Conservation (phyloP, 495 filamentous ascomycete genomes). For the Xylaria curta region DNA sequence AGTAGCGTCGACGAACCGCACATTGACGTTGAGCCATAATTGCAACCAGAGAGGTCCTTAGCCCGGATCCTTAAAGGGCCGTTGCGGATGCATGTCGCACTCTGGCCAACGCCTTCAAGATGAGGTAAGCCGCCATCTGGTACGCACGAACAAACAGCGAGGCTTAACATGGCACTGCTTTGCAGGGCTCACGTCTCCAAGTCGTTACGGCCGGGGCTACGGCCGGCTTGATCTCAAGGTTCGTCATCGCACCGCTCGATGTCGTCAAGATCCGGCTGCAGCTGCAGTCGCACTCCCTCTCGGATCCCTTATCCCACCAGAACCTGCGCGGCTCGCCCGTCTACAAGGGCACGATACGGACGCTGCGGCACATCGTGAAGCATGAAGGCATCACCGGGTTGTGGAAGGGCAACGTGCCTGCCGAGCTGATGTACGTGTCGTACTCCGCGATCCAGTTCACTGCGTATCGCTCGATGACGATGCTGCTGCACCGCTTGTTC, state of each 20-base stretch:
- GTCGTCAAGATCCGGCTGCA: constrained; percentile 97
- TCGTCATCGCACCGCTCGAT: constrained; percentile 90
- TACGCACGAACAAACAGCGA: not conserved
- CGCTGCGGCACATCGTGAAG: constrained; percentile 74
- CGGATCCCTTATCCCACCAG: constrained; percentile 64
- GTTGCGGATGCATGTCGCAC: constrained; percentile 71
- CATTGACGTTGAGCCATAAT: not conserved
- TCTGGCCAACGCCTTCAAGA: constrained; percentile 80
- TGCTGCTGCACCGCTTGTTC: constrained; percentile 57
- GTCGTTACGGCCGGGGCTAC: constrained; percentile 84
- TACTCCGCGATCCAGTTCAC: constrained; percentile 92
- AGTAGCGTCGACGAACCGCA: not conserved
- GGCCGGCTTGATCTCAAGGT: constrained; percentile 91
- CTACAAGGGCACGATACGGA: constrained; percentile 80
- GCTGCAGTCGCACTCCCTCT: constrained; percentile 81
- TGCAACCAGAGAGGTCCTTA: constrained; percentile 16
- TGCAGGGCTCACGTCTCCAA: constrained; percentile 79
- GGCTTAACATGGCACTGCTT: not conserved
- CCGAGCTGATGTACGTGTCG: constrained; percentile 88
- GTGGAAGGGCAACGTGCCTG: constrained; percentile 98
- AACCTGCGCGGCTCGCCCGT: constrained; percentile 63
- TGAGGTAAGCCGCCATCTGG: constrained; percentile 63
- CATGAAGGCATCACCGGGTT: constrained; percentile 85
- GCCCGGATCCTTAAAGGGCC: constrained; percentile 33
- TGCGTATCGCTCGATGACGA: constrained; percentile 76